phyloP scores from a whole-genome alignment of 345 rosid species.

The Geranium rotundifolium region DNA sequence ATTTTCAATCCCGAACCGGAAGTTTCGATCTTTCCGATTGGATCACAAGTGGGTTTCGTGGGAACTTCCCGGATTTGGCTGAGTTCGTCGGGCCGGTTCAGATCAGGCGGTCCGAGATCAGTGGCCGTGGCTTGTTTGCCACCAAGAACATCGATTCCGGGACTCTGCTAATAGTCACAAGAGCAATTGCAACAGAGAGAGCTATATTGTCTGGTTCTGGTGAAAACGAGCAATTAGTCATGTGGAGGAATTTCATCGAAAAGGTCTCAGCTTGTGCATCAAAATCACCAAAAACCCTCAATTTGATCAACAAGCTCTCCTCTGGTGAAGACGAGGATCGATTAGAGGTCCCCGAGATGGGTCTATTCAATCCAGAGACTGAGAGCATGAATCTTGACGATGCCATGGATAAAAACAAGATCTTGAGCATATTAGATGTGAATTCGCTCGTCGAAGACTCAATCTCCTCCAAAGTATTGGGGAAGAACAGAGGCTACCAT shows the following conservation, averaged over 20 bases:
- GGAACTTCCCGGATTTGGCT: conserved; percentile 56
- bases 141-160: conserved; percentile 58
- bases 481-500: no score
- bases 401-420: no score
- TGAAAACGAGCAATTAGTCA: conserved; percentile 52
- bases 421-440: no score
- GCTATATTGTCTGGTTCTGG: conserved; percentile 49
- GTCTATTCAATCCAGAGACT: no score
- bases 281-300: conserved; percentile 31
- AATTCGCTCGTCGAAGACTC: no score
- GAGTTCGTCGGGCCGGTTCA: conserved; percentile 51
- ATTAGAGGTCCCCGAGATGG: no score
- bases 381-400: no score
- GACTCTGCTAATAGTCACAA: conserved; percentile 48
- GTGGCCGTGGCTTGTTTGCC: conserved; percentile 90
- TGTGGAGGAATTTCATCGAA: conserved; percentile 74
- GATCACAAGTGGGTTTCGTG: conserved; percentile 51
- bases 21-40: conserved; percentile 75
- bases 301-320: no score
- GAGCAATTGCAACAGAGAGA: conserved; percentile 67
- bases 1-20: conserved; percentile 62
- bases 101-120: conserved; percentile 48
- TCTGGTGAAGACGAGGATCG: no score
- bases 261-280: conserved; percentile 35
- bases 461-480: no score